phyloP scores from a whole-genome alignment of 2,329 filamentous ascomycete genomes.

The Epichloe gansuensis region DNA sequence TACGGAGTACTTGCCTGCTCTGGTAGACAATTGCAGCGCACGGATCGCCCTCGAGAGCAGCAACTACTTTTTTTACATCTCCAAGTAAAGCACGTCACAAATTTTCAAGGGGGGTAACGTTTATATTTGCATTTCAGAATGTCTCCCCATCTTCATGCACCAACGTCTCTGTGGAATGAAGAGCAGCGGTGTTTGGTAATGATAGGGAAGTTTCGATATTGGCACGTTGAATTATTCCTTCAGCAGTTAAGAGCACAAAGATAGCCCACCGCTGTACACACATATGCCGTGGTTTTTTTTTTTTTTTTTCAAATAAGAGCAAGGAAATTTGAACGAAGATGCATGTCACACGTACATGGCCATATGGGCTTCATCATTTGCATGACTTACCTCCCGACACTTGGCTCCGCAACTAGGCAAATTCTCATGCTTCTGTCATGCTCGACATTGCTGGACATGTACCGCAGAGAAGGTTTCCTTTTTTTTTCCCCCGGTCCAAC shows the following conservation, averaged over 20 bases:
- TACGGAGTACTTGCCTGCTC: too few relatives aligned
- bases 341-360: not conserved
- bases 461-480: not conserved
- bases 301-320: too few relatives aligned
- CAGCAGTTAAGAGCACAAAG: constrained; percentile 38
- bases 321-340: too few relatives aligned
- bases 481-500: too few relatives aligned
- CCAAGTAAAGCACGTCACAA: too few relatives aligned
- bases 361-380: too few relatives aligned
- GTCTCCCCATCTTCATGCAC: constrained; percentile 45
- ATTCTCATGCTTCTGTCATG: not conserved
- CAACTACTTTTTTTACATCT: too few relatives aligned
- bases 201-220: constrained; percentile 35
- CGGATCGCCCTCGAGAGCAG: too few relatives aligned
- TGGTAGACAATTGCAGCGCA: too few relatives aligned
- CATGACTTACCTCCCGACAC: not conserved
- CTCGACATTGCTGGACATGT: not conserved
- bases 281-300: constrained; percentile 33
- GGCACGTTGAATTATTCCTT: constrained; percentile 44
- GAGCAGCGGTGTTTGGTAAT: constrained; percentile 46
- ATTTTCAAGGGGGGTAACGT: too few relatives aligned
- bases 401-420: not conserved
- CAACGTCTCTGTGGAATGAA: constrained; percentile 25
- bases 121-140: constrained; percentile 12
- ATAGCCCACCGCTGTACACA: constrained; percentile 46